phyloP scores from a whole-genome alignment of 768 basidiomycete species.

The Rhizopogon roseolus region DNA sequence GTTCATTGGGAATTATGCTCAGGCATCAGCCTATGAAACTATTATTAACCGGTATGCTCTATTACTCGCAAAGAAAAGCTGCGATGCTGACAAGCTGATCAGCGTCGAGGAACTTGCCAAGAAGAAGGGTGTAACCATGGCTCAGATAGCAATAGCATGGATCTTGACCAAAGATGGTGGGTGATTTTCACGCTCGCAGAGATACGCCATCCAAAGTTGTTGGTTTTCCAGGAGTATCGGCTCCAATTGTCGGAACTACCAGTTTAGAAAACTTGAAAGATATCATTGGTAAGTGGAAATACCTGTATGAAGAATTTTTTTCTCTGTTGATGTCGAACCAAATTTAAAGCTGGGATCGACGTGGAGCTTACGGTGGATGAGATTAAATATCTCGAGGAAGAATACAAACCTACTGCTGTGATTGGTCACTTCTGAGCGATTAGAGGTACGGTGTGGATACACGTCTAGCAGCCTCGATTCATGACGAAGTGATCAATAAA shows the following conservation, averaged over 20 bases:
- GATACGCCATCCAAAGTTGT: background rate
- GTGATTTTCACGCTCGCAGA: background rate
- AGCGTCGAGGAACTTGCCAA: constrained; percentile 37
- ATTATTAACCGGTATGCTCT: constrained; percentile 22
- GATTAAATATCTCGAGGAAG: constrained; percentile 38
- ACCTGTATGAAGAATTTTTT: background rate
- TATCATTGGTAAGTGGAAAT: constrained; percentile 27
- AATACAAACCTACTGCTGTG: constrained; percentile 36
- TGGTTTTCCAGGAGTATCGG: constrained; percentile 25
- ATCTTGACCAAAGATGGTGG: constrained; percentile 25
- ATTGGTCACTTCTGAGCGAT: constrained; percentile 29
- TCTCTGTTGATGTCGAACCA: constrained; percentile 1
- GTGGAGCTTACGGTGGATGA: constrained; percentile 46
- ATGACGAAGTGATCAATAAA: background rate
- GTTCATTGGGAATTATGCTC: constrained; percentile 21
- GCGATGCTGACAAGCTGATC: background rate
- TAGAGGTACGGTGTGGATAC: background rate
- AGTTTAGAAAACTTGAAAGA: constrained; percentile 36
- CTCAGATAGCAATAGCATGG: constrained; percentile 40
- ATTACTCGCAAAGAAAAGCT: background rate
- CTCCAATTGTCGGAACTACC: constrained; percentile 42
- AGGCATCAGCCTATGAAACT: constrained; percentile 17
- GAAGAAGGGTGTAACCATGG: constrained; percentile 35
- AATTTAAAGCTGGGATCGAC: constrained; percentile 27
- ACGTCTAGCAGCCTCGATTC: background rate